A percentile compares a stretch with the other conserved stretches of the same genome.
These are phyloP conservation scores for Clavispora fructus DNA, from an alignment of 805 yeast species.

Conservation along the genomic window DNA sequence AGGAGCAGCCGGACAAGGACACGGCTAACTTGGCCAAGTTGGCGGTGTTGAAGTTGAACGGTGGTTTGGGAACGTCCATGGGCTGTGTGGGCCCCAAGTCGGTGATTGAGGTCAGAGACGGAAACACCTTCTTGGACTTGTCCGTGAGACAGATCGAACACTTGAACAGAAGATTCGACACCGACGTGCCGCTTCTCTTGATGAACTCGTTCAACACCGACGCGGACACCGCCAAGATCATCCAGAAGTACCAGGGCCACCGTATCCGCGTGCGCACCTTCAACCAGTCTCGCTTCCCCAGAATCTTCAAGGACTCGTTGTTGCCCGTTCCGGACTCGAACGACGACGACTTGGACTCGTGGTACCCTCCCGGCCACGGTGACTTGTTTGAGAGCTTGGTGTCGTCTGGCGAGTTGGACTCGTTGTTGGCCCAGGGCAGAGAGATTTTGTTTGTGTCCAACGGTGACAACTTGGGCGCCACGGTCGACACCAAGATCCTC, in stretches of 20 bases:
- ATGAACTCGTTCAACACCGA: constrained; percentile 99
- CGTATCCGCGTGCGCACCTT: constrained; percentile 91
- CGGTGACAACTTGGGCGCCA: constrained; percentile 98
- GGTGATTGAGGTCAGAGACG: constrained; percentile 97
- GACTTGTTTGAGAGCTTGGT: constrained; percentile 89
- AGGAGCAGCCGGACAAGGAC: constrained; percentile 18
- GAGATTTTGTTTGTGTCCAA: constrained; percentile 93
- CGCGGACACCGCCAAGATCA: constrained; percentile 88
- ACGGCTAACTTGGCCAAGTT: constrained; percentile 62
- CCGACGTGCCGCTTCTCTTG: constrained; percentile 91
- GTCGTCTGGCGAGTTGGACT: constrained; percentile 87
- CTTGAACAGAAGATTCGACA: constrained; percentile 81
- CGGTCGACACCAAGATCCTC: constrained; percentile 86
- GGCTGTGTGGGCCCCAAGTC: constrained; percentile 99
- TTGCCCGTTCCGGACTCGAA: constrained; percentile 83
- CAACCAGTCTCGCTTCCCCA: constrained; percentile 96
- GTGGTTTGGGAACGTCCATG: constrained; percentile 99
- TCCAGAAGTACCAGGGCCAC: constrained; percentile 95
- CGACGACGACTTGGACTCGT: constrained; percentile 72
- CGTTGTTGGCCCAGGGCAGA: constrained; percentile 85
- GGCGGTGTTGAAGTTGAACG: constrained; percentile 94
- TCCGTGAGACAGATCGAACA: constrained; percentile 96
- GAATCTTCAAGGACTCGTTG: constrained; percentile 91
- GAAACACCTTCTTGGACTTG: constrained; percentile 92
- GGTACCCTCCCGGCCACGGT: constrained; percentile 99